A percentile compares a stretch with the other conserved stretches of the same genome.
These are phyloP conservation scores for Paraglomus brasilianum DNA, from an alignment of 192 early-diverging fungal genomes.

Conservation along the genomic window DNA sequence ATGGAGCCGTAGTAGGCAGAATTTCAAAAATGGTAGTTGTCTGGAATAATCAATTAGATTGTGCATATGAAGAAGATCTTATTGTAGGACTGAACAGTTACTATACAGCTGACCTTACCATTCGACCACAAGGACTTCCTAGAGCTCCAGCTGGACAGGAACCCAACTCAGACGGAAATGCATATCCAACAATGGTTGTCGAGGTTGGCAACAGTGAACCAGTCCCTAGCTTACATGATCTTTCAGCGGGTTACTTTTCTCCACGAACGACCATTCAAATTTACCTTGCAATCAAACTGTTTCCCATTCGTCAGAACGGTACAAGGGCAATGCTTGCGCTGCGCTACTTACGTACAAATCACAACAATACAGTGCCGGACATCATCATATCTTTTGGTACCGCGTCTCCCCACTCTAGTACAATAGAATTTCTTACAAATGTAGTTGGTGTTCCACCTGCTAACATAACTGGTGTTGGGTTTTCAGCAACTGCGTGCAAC, in stretches of 20 bases:
- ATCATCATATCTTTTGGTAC: constrained; percentile 18
- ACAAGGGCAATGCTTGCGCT: constrained; percentile 6
- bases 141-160: background rate
- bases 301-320: background rate
- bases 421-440: constrained; percentile 17
- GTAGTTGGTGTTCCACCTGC: background rate
- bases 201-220: constrained; percentile 14
- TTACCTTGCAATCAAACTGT: constrained; percentile 9
- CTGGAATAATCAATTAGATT: background rate
- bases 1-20: background rate
- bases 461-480: background rate
- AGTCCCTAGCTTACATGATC: constrained; percentile 16
- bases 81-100: constrained; percentile 21
- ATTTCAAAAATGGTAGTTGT: background rate
- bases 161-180: constrained; percentile 2
- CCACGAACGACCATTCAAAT: constrained; percentile 1
- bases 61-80: constrained; percentile 13
- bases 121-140: constrained; percentile 5
- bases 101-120: constrained; percentile 9
- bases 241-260: constrained; percentile 11
- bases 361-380: background rate
- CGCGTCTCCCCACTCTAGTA: background rate
- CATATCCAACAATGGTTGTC: constrained; percentile 13
- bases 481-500: background rate
- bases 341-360: constrained; percentile 3